These are phyloP conservation scores for Metarhizium brunneum DNA, from an alignment of 2,329 filamentous ascomycete species.

Conservation along the genomic window DNA sequence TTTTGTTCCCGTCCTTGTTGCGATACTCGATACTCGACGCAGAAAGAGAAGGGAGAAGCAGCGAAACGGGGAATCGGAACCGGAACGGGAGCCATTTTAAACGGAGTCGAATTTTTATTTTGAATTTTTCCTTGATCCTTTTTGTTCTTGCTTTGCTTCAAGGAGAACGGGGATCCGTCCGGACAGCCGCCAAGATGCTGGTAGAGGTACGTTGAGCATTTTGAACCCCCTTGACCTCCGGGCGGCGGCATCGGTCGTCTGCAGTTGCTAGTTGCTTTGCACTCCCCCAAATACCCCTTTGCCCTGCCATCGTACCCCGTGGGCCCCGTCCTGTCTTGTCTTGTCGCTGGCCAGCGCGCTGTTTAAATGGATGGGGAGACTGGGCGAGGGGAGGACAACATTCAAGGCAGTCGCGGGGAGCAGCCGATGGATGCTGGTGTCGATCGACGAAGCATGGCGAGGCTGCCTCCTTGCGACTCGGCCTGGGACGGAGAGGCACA, in stretches of 20 bases:
- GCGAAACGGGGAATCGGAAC: background rate
- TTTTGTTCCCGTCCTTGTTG: background rate
- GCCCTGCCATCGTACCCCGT: background rate
- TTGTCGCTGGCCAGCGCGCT: background rate
- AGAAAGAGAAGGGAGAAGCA: constrained; percentile 1
- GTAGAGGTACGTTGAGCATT: constrained; percentile 24
- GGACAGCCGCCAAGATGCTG: constrained; percentile 19
- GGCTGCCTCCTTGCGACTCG: background rate
- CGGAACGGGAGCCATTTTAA: background rate
- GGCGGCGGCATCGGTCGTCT: constrained; percentile 3
- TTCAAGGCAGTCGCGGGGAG: background rate
- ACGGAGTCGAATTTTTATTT: background rate
- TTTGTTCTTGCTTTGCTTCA: background rate
- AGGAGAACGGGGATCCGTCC: background rate
- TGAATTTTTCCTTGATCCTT: background rate
- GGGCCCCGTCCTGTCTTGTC: background rate
- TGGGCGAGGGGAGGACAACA: background rate
- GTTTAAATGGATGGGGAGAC: background rate
- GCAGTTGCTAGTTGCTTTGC: constrained; percentile 1
- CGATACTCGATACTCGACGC: background rate
- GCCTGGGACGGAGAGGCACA: background rate
- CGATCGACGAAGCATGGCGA: background rate
- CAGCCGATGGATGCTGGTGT: background rate
- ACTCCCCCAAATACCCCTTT: background rate
- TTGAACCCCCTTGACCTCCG: constrained; percentile 1